Percentiles rank a stretch among this genome's conserved stretches.
These are phyloP conservation scores for Kitagawia praeruptora DNA, from an alignment of 129 eudicot genomes.

Conservation along the genomic window DNA sequence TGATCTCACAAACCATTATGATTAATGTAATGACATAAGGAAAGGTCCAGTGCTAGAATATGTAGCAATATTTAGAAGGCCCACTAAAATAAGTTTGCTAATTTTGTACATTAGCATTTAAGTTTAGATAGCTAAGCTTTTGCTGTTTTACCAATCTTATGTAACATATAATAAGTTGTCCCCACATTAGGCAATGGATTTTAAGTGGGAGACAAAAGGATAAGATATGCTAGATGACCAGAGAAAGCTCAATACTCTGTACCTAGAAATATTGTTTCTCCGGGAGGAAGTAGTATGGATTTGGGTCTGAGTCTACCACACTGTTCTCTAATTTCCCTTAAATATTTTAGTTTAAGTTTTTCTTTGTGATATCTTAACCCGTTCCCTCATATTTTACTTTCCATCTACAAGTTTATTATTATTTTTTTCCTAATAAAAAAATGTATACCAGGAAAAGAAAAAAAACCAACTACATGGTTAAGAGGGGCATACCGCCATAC, in stretches of 20 bases:
- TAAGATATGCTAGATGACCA: background rate
- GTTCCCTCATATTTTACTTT: too few relatives aligned
- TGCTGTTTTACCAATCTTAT: background rate
- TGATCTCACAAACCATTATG: background rate
- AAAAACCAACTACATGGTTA: too few relatives aligned
- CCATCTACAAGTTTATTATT: background rate
- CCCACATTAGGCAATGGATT: conserved; percentile 3
- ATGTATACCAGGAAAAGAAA: too few relatives aligned
- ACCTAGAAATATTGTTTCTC: background rate
- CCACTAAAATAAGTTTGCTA: background rate
- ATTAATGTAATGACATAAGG: background rate
- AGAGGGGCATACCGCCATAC: too few relatives aligned
- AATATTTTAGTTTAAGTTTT: too few relatives aligned
- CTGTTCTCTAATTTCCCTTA: background rate
- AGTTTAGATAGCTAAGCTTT: background rate
- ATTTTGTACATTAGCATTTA: background rate
- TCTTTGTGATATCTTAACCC: background rate
- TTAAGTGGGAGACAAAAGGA: conserved; percentile 1
- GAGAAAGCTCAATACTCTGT: background rate
- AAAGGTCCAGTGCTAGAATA: background rate
- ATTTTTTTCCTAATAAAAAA: too few relatives aligned
- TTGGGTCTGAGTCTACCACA: background rate
- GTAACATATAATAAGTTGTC: background rate
- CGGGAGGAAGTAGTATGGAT: background rate
- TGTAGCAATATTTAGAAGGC: background rate